Evolutionary conservation across 306 rosid genomes (phyloP).

Genomic region (Medicago ruthenica): DNA sequence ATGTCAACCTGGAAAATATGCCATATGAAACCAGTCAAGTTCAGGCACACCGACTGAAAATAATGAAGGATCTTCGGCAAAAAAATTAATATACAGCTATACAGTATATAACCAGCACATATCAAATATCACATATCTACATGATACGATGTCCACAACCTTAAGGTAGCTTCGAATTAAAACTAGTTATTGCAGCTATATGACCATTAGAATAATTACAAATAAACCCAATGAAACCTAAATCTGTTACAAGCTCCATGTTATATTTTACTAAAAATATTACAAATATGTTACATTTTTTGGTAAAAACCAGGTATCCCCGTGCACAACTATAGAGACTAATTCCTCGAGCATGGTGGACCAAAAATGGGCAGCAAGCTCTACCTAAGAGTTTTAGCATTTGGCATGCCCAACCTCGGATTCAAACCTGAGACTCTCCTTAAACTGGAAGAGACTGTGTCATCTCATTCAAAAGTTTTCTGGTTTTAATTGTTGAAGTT

Average conservation of each 20-base stretch:
- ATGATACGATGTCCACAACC: background rate
- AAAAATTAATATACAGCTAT: too few species aligned
- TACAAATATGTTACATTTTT: background rate
- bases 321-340: background rate
- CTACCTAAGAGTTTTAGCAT: background rate
- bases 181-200: slow-evolving; percentile 1
- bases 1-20: slow-evolving; percentile 83
- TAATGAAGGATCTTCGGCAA: too few species aligned
- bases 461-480: too few species aligned
- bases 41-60: background rate
- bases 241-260: background rate
- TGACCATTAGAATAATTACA: background rate
- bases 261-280: background rate
- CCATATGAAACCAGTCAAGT: slow-evolving; percentile 37
- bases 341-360: background rate
- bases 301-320: background rate
- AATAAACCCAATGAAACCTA: background rate
- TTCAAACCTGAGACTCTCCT: too few species aligned
- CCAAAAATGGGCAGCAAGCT: slow-evolving; percentile 1
- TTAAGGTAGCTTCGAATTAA: slow-evolving; percentile 8
- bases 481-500: too few species aligned
- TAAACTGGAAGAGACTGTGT: too few species aligned
- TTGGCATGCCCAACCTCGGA: background rate
- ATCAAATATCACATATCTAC: background rate
- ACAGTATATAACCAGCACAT: background rate